Percentiles rank a stretch among this genome's conserved stretches.
Conservation (phyloP, 192 early-diverging fungal species). For the Bifiguratus adelaidae region DNA sequence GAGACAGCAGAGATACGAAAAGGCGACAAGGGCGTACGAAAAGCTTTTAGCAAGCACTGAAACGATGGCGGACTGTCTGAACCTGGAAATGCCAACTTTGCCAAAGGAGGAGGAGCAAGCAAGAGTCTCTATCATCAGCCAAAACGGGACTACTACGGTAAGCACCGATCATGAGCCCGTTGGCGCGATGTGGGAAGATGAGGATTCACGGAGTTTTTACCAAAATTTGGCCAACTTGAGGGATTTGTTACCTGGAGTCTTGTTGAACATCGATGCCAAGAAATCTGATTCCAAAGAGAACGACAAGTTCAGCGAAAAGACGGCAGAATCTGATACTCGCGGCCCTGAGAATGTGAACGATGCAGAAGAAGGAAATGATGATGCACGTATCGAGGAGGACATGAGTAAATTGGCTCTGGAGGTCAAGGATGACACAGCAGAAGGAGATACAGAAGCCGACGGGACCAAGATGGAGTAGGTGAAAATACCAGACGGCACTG, state of each 20-base stretch:
- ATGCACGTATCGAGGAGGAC: not conserved
- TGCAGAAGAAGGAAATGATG: slow-evolving; percentile 1
- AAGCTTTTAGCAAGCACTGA: slow-evolving; percentile 46
- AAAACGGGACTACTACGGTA: slow-evolving; percentile 11
- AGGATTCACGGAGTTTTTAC: slow-evolving; percentile 86
- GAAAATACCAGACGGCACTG: not conserved
- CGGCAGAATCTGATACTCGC: not conserved
- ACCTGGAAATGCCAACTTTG: slow-evolving; percentile 65
- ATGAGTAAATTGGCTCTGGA: not conserved
- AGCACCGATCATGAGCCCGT: slow-evolving; percentile 15
- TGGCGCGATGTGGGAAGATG: slow-evolving; percentile 83
- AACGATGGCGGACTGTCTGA: slow-evolving; percentile 62
- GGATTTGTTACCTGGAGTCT: slow-evolving; percentile 69
- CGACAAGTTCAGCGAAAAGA: slow-evolving; percentile 19
- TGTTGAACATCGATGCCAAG: slow-evolving; percentile 50
- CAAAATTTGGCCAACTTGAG: slow-evolving; percentile 74
- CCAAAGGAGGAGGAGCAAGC: slow-evolving; percentile 55
- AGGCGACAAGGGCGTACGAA: slow-evolving; percentile 53
- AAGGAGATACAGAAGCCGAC: slow-evolving; percentile 4
- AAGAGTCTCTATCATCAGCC: slow-evolving; percentile 27
- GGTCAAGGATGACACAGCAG: not conserved
- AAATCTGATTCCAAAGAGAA: slow-evolving; percentile 15
- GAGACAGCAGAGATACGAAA: slow-evolving; percentile 64
- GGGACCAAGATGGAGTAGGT: slow-evolving; percentile 4
- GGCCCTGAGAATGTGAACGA: not conserved